Base-by-base conservation (phyloP, 352 stramenopile species). In the Phytopythium helicoides region DNA sequence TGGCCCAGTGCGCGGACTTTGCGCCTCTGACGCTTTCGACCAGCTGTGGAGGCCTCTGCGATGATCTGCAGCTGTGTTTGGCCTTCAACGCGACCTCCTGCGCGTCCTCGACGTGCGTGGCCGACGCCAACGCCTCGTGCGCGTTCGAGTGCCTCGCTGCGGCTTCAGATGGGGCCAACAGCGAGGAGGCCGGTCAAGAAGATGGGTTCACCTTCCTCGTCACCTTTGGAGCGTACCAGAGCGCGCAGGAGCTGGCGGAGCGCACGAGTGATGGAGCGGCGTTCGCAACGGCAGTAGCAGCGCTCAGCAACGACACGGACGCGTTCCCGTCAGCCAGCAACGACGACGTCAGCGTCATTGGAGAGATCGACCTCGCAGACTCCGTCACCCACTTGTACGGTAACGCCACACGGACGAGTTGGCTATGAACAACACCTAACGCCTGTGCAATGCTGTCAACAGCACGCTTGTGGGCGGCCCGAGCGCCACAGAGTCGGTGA, bases 241-340 rank as follows among this genome's bases (percentile, higher is more conserved):
- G 62, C 16, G 53, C 54, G 21, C 33, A 68, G 40, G 62, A 71
- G 38, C 45, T 58, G 0, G 66, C 62, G 3, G 62, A 37, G 23
- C 55, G 46, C 53, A 52, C 41, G n/a, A 49, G 45, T 41, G 54
- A 48, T 36, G 22, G 42, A 25, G 54, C 51, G 18, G 60, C 56
- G 8, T 52, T 66, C 6, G 23, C 56, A 15, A 19, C 58, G 23
- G 47, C 64, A 21, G 49, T 58, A 10, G 33, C 48, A 12, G 51
- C 31, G 0, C 35, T 58, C 1, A 28, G 41, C 1, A 31, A 66
- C 36, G 62, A 80, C 47, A 72, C 70, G 9, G 16, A 51, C 18
- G 37, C 21, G 21, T 71, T 65, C 40, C 65, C 68, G 22, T 60
- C 62, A 3, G 67, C 58, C 18, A 71, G 33, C 54, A 81, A 79